Evolutionary conservation across 2,329 filamentous ascomycete species (phyloP).

Genomic region (Alternaria panax): DNA sequence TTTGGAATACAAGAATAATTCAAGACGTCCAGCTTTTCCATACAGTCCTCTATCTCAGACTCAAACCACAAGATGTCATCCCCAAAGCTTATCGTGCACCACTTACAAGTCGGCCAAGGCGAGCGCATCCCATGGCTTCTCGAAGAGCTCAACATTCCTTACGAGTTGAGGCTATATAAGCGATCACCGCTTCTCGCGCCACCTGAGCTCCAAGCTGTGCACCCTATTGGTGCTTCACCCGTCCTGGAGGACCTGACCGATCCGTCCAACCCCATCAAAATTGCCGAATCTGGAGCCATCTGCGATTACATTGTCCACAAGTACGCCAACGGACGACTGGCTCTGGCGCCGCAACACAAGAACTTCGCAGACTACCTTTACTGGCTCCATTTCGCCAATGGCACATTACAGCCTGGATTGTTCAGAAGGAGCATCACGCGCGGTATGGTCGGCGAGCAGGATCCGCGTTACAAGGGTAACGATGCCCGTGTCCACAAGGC

Average conservation of each 20-base stretch:
- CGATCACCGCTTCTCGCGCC: conserved; percentile 55
- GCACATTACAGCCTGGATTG: conserved; percentile 51
- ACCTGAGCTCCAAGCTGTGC: conserved; percentile 36
- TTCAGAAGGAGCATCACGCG: conserved; percentile 39
- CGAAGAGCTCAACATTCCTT: conserved; percentile 67
- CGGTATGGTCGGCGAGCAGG: conserved; percentile 37
- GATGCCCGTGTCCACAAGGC: conserved; percentile 48
- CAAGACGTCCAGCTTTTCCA: not conserved
- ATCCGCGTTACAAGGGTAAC: conserved; percentile 47
- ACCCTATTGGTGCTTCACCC: conserved; percentile 64
- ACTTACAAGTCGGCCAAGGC: conserved; percentile 62
- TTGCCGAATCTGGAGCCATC: conserved; percentile 68
- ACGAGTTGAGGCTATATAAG: conserved; percentile 58
- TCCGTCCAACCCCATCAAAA: conserved; percentile 56
- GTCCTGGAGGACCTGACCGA: conserved; percentile 63
- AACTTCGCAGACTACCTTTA: conserved; percentile 68
- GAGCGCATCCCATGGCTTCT: conserved; percentile 71
- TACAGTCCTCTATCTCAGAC: not conserved
- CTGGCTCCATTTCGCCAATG: conserved; percentile 67
- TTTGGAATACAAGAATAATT: conserved; percentile 1
- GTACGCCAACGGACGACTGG: conserved; percentile 58
- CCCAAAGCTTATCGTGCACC: conserved; percentile 46
- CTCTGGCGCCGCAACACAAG: conserved; percentile 54
- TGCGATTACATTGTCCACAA: conserved; percentile 68
- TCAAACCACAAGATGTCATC: conserved; percentile 21